Conservation (phyloP, 164 flowering plant genomes). For the Umbellularia californica region DNA sequence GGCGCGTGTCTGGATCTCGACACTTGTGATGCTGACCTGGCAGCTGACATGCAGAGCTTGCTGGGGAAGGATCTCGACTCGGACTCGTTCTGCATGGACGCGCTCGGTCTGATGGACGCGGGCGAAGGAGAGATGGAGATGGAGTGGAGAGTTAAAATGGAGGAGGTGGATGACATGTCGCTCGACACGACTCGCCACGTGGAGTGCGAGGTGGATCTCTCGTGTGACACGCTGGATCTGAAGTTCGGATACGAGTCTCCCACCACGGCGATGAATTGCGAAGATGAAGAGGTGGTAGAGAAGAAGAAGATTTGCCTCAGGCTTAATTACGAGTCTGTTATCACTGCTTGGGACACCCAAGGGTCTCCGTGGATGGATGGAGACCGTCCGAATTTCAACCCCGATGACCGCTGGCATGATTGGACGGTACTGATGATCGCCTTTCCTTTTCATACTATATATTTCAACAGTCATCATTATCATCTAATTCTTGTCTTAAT, state of each 20-base stretch:
- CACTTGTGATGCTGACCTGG: constrained; percentile 72
- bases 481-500: too few relatives aligned
- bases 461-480: too few relatives aligned
- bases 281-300: constrained; percentile 31
- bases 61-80: constrained; percentile 64
- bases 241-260: constrained; percentile 52
- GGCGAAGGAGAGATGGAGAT: constrained; percentile 2
- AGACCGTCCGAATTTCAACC: constrained; percentile 50
- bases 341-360: constrained; percentile 64
- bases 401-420: constrained; percentile 56
- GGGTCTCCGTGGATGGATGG: constrained; percentile 79
- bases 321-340: constrained; percentile 63
- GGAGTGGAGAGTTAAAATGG: constrained; percentile 36
- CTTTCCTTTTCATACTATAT: too few relatives aligned
- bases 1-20: constrained; percentile 28
- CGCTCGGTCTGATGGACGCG: constrained; percentile 48
- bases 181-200: constrained; percentile 13
- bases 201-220: constrained; percentile 30
- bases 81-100: constrained; percentile 63
- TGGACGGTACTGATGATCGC: not conserved
- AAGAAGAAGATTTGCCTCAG: constrained; percentile 34
- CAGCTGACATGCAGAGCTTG: constrained; percentile 76
- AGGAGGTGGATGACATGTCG: constrained; percentile 30
- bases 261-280: constrained; percentile 25
- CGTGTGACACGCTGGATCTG: constrained; percentile 48